Evolutionary conservation across 2,329 filamentous ascomycete species (phyloP), one percentile per base, ranked within the genome.

Genomic region (Cladophialophora psammophila): DNA sequence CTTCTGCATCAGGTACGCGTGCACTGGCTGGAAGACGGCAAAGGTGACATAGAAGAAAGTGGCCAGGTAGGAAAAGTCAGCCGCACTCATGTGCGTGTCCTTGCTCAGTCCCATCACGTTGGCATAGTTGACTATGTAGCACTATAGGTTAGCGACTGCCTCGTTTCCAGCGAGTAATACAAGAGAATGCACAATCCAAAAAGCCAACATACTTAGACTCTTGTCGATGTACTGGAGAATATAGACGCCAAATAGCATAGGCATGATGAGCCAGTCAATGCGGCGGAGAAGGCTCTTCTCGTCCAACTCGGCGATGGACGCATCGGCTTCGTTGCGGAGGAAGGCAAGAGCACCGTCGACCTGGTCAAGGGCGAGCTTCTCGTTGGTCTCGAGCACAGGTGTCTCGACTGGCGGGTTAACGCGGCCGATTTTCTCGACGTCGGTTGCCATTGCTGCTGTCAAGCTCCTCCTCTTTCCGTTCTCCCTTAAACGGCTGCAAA

Each of bases 11-110:
- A 90, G 81, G 69, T 84, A 85, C 10, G 59, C 59, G 35, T 61
- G 59, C 86, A 86, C 85, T 65, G 88, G 87, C 9, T 86, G 87
- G 2, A 89, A 77, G 66, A 85, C 80, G 1, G 87, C 77, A 62
- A 87, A 84, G 3, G 85, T 87, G 50, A 90, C 86, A 72, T 88
- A 90, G 71, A 90, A 86, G 34, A 86, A 84, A 0, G 87, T 88
- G 2, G 87, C 86, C 18, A 87, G 76, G 76, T 87, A 87, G 56
- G 85, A 86, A 74, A 90, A 90, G 57, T 90, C 82, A 67, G 90
- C 88, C 18, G 84, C 85, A 12, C 77, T 74, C 56, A 90, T 80
- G 0, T 83, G 78, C 6, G 88, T 80, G 65, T 89, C 86, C 59
- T 81, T 76, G 26, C 76, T 79, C 7, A 91, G 75, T 2, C 87